phyloP scores from a whole-genome alignment of 768 basidiomycete genomes.

The Amyloporia xantha region DNA sequence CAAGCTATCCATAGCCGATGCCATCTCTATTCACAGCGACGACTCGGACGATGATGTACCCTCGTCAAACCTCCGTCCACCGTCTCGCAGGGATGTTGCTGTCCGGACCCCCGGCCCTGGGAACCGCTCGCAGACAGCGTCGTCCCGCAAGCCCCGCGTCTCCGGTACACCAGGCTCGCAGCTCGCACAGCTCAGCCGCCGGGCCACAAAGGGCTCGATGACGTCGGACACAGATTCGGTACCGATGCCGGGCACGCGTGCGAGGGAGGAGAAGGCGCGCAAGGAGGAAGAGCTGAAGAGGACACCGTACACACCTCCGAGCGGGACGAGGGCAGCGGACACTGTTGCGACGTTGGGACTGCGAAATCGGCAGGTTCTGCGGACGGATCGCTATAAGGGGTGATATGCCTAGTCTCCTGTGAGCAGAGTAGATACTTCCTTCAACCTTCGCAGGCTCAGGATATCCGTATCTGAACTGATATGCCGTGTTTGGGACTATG shows the following conservation, averaged over 20 bases:
- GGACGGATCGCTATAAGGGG: not conserved
- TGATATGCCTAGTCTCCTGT: not conserved
- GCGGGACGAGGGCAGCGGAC: slow-evolving; percentile 10
- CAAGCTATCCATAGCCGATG: not conserved
- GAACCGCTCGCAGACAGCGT: too few species aligned
- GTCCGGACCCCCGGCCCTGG: too few species aligned
- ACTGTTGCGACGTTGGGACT: slow-evolving; percentile 2
- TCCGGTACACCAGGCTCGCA: not conserved
- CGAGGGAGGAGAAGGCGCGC: slow-evolving; percentile 12
- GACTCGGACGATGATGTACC: not conserved
- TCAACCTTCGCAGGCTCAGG: too few species aligned
- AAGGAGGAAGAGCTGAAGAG: not conserved
- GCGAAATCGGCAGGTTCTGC: not conserved
- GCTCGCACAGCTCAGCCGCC: not conserved
- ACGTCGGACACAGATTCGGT: slow-evolving; percentile 10
- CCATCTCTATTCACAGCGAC: not conserved
- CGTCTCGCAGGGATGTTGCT: too few species aligned
- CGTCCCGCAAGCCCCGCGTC: not conserved
- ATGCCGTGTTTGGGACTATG: too few species aligned
- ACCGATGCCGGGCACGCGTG: slow-evolving; percentile 12
- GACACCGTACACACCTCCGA: slow-evolving; percentile 9
- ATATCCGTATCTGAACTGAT: too few species aligned
- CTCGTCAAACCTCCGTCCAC: not conserved
- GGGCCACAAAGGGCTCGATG: not conserved
- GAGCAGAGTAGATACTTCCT: too few species aligned